These are phyloP conservation scores for Sporothrix pseudoabietina DNA, from an alignment of 2,329 filamentous ascomycete species.

Conservation along the genomic window DNA sequence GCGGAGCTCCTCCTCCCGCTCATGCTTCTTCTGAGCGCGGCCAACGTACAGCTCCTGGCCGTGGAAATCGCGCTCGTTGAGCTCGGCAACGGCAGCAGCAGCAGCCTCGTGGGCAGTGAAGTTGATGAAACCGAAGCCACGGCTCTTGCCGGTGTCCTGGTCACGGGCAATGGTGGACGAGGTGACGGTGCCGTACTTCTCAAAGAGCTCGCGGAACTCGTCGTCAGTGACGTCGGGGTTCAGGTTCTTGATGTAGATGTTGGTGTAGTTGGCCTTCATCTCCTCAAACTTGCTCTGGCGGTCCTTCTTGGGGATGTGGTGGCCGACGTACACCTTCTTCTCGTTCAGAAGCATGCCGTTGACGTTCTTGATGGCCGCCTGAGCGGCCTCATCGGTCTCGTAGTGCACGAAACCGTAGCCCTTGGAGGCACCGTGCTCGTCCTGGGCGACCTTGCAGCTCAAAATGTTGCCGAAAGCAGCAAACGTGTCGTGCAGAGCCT, in stretches of 20 bases:
- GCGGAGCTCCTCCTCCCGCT: slow-evolving; percentile 98
- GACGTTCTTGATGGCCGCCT: slow-evolving; percentile 97
- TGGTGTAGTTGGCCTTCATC: slow-evolving; percentile 99
- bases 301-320: slow-evolving; percentile 99
- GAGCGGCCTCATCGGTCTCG: slow-evolving; percentile 96
- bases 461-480: slow-evolving; percentile 98
- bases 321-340: slow-evolving; percentile 99
- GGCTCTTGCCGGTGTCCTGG: slow-evolving; percentile 80
- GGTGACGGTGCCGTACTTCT: slow-evolving; percentile 90
- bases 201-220: slow-evolving; percentile 90
- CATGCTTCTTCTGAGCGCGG: slow-evolving; percentile 97
- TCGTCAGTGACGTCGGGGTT: slow-evolving; percentile 82
- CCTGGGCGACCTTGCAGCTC: slow-evolving; percentile 98
- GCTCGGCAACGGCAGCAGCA: slow-evolving; percentile 80
- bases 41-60: slow-evolving; percentile 97
- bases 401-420: slow-evolving; percentile 99
- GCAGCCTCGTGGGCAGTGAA: slow-evolving; percentile 90
- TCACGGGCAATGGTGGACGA: slow-evolving; percentile 93
- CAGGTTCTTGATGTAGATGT: slow-evolving; percentile 99
- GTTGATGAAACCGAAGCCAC: slow-evolving; percentile 95
- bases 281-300: slow-evolving; percentile 99
- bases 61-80: slow-evolving; percentile 90
- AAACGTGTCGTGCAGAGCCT: slow-evolving; percentile 99
- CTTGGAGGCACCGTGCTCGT: slow-evolving; percentile 95
- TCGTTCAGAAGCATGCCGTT: slow-evolving; percentile 99